phyloP scores from a whole-genome alignment of 2,329 filamentous ascomycete species.

The Bipolaris oryzae region DNA sequence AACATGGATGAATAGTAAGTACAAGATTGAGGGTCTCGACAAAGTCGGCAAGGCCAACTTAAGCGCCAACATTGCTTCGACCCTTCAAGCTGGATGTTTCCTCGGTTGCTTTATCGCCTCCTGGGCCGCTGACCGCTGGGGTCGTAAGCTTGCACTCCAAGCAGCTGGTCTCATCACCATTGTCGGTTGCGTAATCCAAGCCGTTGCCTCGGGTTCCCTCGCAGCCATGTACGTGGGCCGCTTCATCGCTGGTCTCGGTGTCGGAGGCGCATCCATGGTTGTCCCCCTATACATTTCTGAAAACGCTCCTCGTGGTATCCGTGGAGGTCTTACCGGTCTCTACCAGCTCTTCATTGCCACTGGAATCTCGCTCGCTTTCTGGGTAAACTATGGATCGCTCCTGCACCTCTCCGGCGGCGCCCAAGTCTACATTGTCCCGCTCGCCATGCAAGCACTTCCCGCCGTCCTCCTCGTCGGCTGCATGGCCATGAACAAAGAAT shows the following conservation, averaged over 20 bases:
- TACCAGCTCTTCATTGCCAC: constrained; percentile 65
- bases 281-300: constrained; percentile 67
- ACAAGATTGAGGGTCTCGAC: constrained; percentile 54
- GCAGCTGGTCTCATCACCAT: constrained; percentile 63
- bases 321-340: constrained; percentile 64
- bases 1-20: constrained; percentile 53
- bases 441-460: constrained; percentile 69
- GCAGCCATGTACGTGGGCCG: constrained; percentile 70
- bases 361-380: constrained; percentile 60
- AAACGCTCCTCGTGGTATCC: constrained; percentile 64
- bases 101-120: constrained; percentile 65
- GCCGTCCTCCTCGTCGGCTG: constrained; percentile 64
- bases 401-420: constrained; percentile 55
- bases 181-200: constrained; percentile 69
- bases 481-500: constrained; percentile 69
- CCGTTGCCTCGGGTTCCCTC: constrained; percentile 64
- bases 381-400: constrained; percentile 61
- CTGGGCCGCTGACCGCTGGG: constrained; percentile 61
- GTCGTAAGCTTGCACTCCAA: constrained; percentile 63
- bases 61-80: constrained; percentile 73
- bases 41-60: constrained; percentile 58
- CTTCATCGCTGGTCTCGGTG: constrained; percentile 61
- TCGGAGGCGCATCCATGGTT: constrained; percentile 61
- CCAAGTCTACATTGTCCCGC: constrained; percentile 64
- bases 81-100: constrained; percentile 72